These are phyloP conservation scores for Colletotrichum navitas DNA, from an alignment of 2,329 filamentous ascomycete genomes.

Conservation along the genomic window DNA sequence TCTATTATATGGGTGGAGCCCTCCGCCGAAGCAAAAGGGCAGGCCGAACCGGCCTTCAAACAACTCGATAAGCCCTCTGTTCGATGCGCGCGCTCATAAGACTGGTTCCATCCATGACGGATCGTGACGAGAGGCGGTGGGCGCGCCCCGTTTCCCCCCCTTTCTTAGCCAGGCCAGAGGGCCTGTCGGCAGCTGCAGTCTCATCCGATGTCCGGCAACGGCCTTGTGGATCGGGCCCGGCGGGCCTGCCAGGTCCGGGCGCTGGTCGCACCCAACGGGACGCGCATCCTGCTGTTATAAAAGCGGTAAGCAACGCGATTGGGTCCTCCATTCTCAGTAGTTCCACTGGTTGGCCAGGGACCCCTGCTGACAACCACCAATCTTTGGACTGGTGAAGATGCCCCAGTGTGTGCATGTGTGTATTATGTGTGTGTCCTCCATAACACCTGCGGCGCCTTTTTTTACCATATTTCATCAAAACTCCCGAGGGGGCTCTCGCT, in stretches of 20 bases:
- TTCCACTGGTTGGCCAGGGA: constrained; percentile 17
- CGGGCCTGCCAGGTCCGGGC: constrained; percentile 26
- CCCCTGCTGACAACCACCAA: background rate
- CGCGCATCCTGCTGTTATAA: background rate
- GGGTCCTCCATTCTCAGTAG: constrained; percentile 18
- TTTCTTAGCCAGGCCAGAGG: background rate
- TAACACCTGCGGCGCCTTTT: too few species aligned
- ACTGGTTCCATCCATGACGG: background rate
- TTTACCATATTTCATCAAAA: too few species aligned
- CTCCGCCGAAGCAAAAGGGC: background rate
- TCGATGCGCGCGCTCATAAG: background rate
- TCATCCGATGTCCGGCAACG: constrained; percentile 24
- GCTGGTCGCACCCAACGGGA: background rate
- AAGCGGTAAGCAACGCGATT: constrained; percentile 24
- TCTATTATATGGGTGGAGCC: background rate
- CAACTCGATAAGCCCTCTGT: background rate
- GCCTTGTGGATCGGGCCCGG: constrained; percentile 13
- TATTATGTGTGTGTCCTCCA: too few species aligned
- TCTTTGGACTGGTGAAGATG: too few species aligned
- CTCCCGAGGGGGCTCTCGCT: too few species aligned
- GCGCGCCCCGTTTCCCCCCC: background rate
- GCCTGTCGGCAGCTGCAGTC: constrained; percentile 21
- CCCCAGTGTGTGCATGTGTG: too few species aligned
- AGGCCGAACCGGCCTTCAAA: background rate
- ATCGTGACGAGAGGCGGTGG: background rate